phyloP scores from a whole-genome alignment of 805 yeast genomes.

The Phaffomyces opuntiae region DNA sequence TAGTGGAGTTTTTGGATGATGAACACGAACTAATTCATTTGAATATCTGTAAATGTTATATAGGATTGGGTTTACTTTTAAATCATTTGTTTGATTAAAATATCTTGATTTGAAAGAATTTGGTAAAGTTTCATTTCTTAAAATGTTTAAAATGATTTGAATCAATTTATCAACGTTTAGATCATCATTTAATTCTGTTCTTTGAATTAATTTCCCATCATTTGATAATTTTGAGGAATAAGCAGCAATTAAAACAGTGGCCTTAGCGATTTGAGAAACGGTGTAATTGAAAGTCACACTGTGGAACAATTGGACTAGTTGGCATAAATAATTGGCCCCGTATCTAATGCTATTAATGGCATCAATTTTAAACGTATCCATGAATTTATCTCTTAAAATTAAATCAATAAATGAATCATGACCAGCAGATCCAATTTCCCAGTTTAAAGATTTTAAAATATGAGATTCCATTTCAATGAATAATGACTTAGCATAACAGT shows the following conservation, averaged over 20 bases:
- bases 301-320: conserved; percentile 56
- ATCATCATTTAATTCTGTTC: conserved; percentile 19
- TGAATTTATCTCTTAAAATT: conserved; percentile 33
- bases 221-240: conserved; percentile 33
- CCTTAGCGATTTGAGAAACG: conserved; percentile 40
- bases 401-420: conserved; percentile 59
- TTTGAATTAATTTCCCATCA: conserved; percentile 11
- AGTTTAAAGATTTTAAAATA: conserved; percentile 52
- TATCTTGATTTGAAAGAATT: conserved; percentile 39
- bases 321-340: conserved; percentile 58
- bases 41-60: conserved; percentile 15
- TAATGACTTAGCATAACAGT: conserved; percentile 46
- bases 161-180: conserved; percentile 17
- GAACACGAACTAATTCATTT: conserved; percentile 17
- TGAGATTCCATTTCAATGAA: conserved; percentile 67
- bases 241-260: conserved; percentile 41
- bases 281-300: conserved; percentile 46
- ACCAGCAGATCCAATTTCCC: conserved; percentile 59
- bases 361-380: conserved; percentile 19
- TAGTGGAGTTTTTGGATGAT: conserved; percentile 19
- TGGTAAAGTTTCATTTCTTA: conserved; percentile 25
- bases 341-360: conserved; percentile 42
- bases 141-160: conserved; percentile 13
- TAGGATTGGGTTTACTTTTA: conserved; percentile 9
- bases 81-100: conserved; percentile 26